Evolutionary conservation across 1,284 basidiomycete species (phyloP), one percentile per base, ranked within the genome.

Genomic region (Afroboletus lepidellus): DNA sequence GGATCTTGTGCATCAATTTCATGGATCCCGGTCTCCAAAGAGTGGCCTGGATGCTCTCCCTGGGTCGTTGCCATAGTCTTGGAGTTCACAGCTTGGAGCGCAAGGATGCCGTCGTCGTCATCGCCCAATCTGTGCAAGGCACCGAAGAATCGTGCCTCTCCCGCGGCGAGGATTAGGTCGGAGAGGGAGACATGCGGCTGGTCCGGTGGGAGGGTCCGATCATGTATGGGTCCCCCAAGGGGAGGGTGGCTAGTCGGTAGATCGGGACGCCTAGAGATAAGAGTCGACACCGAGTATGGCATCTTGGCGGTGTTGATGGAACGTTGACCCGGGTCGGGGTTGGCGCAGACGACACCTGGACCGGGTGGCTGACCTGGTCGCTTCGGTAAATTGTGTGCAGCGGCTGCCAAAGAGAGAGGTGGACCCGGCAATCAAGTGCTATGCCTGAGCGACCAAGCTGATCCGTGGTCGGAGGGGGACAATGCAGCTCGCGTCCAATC

Each of bases 161-260:
- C 53, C 18, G 58, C 58, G 46, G 53, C 53, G 48, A 69, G 50
- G 21, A 65, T 56, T 32, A 62, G 60, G n/a, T 62, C 62, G 15
- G 62, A 54, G n/a, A 66, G 27, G 3, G 62, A 66, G 27, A 62
- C 46, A 6, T 48, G 60, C 11, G 64, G 13, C 33, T 46, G 57
- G 32, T 58, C 47, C 12, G 50, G 44, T 41, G 54, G 52, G 20
- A 62, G 55, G 2, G 34, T 25, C 23, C 36, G 48, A 25, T 65
- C 53, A 44, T 63, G 46, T 7, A 44, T 45, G n/a, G 45, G 56
- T 13, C 58, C 44, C 25, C 55, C 58, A 2, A 58, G 60, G 8
- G 53, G 20, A 15, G 57, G 64, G 30, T 54, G 46, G 23, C 13
- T 42, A 9, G 41, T 24, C 0, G 50, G 27, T 16, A 29, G 32